Percentiles rank a stretch among this genome's conserved stretches.
phyloP scores from a whole-genome alignment of 2,329 filamentous ascomycete genomes.

The Xylariales sp. region DNA sequence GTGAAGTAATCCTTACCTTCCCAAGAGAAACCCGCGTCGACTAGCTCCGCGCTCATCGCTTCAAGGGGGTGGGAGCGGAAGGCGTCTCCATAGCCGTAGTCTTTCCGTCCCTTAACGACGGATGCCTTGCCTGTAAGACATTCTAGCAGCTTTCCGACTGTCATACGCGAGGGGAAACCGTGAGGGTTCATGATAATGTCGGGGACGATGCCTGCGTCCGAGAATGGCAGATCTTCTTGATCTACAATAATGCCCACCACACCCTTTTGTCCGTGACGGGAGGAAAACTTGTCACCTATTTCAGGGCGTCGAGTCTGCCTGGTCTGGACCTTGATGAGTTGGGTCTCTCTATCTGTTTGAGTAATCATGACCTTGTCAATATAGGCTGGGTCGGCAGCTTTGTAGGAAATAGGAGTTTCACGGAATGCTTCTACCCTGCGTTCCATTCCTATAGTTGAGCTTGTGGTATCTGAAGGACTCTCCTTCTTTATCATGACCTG shows the following conservation, averaged over 20 bases:
- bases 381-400: constrained; percentile 84
- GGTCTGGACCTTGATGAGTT: constrained; percentile 92
- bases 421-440: constrained; percentile 72
- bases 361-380: constrained; percentile 98
- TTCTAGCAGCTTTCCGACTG: constrained; percentile 96
- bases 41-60: constrained; percentile 86
- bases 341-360: constrained; percentile 85
- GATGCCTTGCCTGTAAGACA: constrained; percentile 94
- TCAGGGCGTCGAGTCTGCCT: constrained; percentile 96
- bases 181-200: constrained; percentile 99
- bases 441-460: constrained; percentile 76
- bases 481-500: constrained; percentile 94
- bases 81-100: constrained; percentile 85
- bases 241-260: constrained; percentile 97
- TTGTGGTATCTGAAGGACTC: constrained; percentile 78
- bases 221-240: constrained; percentile 97
- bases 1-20: constrained; percentile 98
- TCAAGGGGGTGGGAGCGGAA: constrained; percentile 87
- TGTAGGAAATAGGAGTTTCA: constrained; percentile 80
- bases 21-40: constrained; percentile 93
- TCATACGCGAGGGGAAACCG: constrained; percentile 99
- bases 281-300: constrained; percentile 98
- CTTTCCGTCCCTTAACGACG: constrained; percentile 82
- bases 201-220: constrained; percentile 87
- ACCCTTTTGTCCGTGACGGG: constrained; percentile 97